These are phyloP conservation scores for Ceratobasidium papillatum DNA, from an alignment of 1,284 basidiomycete species.

Conservation along the genomic window DNA sequence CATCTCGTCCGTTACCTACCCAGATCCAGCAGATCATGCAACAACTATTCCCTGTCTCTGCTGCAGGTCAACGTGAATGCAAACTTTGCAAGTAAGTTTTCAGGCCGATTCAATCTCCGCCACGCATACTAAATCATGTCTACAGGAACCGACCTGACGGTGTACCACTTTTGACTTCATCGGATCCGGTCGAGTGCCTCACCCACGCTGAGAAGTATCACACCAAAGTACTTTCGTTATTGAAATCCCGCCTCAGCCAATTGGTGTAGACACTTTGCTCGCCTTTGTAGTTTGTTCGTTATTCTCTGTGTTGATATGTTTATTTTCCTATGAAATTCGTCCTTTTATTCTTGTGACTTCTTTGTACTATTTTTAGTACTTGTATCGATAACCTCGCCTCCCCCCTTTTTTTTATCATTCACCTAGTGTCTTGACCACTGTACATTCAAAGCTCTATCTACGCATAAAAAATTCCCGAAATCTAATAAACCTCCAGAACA, in stretches of 20 bases:
- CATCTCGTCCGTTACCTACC: neutral
- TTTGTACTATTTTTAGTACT: conserved; percentile 17
- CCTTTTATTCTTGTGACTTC: neutral
- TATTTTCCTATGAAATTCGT: neutral
- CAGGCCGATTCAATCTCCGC: neutral
- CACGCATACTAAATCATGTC: neutral
- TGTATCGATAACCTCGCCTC: conserved; percentile 20
- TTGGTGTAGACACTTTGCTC: neutral
- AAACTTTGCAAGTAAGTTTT: conserved; percentile 33
- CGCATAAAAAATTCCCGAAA: neutral
- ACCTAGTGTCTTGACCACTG: neutral
- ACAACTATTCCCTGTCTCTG: neutral
- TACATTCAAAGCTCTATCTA: conserved; percentile 1
- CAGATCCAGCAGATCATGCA: neutral
- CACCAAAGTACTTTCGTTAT: neutral
- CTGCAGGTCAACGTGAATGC: conserved; percentile 22
- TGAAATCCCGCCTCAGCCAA: neutral
- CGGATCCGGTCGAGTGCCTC: neutral
- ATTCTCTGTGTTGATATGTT: neutral
- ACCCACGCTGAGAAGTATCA: conserved; percentile 20
- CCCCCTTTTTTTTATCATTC: neutral
- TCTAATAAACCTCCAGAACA: conserved; percentile 82
- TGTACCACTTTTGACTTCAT: neutral
- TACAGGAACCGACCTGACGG: neutral
- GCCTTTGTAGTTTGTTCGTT: neutral